Evolutionary conservation across 129 eudicot genomes (phyloP), one percentile per base, ranked within the genome.

Genomic region (Arctium minus): DNA sequence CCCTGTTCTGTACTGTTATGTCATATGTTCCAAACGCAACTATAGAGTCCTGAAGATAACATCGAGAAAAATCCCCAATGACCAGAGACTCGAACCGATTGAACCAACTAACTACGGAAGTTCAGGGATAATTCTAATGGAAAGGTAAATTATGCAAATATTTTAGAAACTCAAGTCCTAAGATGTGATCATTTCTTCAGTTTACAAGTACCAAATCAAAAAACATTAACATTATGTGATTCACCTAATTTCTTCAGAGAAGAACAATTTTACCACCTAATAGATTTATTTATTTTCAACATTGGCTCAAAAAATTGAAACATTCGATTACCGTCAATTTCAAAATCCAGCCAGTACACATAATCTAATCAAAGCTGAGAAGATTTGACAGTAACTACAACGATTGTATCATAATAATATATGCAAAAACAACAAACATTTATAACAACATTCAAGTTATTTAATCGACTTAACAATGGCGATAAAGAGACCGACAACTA

Each of bases 181-280:
- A 60, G 32, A 18, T 64, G 32, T 64, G 32, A 64, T 65, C 71
- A 65, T 65, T 65, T 65, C 12, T 65, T 29, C 10, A 27, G 7
- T 65, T 22, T 65, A 22, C 35, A 65, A 65, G 71, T 29, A 65
- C 71, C 71, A 29, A 67, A 18, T 22, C 32, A 8, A 27, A 27
- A 1, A 27, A 8, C 71, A 67, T 29, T 1, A 67, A 29, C 33
- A 39, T 9, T 40, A n/a, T 40, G n/a, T 73, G 44, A 27, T 73
- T 40, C 60, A 73, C 62, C 35, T 40, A 39, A 79, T 79, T 31
- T 70, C 67, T 30, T 83, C 48, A 77, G 5, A 29, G 69, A 42
- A n/a, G 1, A 48, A 44, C 37, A 69, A 70, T 0, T 29, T 13
- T 6, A 79, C 69, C 75, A 10, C 75, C 67, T 40, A 3, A 65